phyloP scores from a whole-genome alignment of 805 yeast species.

The Myxozyma vanderwaltii region DNA sequence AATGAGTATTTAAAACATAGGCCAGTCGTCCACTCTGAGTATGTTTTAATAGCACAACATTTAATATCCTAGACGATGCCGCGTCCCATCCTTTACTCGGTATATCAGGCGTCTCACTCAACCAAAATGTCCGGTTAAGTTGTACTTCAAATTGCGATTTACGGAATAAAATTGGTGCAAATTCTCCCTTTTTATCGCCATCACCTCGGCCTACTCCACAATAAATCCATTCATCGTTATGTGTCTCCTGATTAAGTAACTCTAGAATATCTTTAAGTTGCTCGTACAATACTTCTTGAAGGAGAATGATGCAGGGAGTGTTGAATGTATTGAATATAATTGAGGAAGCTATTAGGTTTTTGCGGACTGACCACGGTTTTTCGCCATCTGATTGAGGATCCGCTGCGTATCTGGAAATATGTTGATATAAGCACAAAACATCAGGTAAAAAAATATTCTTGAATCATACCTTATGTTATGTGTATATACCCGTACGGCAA shows the following conservation, averaged over 20 bases:
- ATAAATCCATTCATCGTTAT: constrained; percentile 48
- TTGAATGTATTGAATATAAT: constrained; percentile 46
- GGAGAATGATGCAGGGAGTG: constrained; percentile 47
- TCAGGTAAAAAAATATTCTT: background rate
- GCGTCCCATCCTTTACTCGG: constrained; percentile 60
- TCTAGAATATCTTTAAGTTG: constrained; percentile 51
- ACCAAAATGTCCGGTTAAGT: constrained; percentile 53
- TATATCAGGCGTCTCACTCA: constrained; percentile 55
- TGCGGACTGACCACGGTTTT: constrained; percentile 50
- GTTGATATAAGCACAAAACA: background rate
- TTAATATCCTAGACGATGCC: constrained; percentile 46
- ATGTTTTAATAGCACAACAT: constrained; percentile 43
- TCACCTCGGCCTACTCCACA: constrained; percentile 57
- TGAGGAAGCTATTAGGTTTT: constrained; percentile 45
- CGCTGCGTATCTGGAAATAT: constrained; percentile 35
- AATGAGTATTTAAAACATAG: constrained; percentile 52
- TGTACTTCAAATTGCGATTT: constrained; percentile 46
- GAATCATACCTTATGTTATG: constrained; percentile 27
- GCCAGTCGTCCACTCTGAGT: constrained; percentile 34
- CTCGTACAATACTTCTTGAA: constrained; percentile 53
- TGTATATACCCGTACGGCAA: constrained; percentile 23
- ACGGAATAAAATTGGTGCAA: constrained; percentile 52
- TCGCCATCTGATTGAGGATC: constrained; percentile 43
- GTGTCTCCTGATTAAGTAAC: constrained; percentile 34
- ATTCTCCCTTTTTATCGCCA: constrained; percentile 55